phyloP scores from a whole-genome alignment of 2,329 filamentous ascomycete genomes.

The Diaporthe helianthi region DNA sequence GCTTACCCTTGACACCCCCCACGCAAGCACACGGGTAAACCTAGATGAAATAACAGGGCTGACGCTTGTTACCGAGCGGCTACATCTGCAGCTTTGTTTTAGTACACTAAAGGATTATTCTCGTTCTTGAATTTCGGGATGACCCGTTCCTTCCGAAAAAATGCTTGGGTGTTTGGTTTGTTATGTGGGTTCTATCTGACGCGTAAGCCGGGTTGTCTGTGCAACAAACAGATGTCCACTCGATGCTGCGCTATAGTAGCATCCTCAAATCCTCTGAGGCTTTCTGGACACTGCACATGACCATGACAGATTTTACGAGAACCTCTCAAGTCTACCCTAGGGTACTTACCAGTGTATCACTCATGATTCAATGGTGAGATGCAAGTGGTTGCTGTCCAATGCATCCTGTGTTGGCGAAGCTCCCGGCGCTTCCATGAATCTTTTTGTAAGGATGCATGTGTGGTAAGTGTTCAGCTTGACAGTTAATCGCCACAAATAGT shows the following conservation, averaged over 20 bases:
- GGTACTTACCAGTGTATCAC: neutral
- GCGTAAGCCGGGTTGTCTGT: slow-evolving; percentile 15
- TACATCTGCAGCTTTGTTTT: neutral
- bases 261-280: neutral
- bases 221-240: neutral
- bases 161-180: slow-evolving; percentile 4
- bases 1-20: neutral
- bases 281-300: neutral
- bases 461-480: neutral
- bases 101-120: neutral
- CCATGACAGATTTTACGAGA: neutral
- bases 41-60: slow-evolving; percentile 12
- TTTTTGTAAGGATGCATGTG: neutral
- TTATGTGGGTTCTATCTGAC: neutral
- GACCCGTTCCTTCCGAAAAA: slow-evolving; percentile 2
- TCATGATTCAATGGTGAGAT: neutral
- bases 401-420: neutral
- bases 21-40: neutral
- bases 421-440: neutral
- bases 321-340: neutral
- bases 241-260: slow-evolving; percentile 20
- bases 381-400: neutral
- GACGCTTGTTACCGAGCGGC: neutral
- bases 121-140: slow-evolving; percentile 11
- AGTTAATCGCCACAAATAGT: neutral